Base-by-base conservation (phyloP, 768 basidiomycete genomes). In the Exsudoporus frostii region DNA sequence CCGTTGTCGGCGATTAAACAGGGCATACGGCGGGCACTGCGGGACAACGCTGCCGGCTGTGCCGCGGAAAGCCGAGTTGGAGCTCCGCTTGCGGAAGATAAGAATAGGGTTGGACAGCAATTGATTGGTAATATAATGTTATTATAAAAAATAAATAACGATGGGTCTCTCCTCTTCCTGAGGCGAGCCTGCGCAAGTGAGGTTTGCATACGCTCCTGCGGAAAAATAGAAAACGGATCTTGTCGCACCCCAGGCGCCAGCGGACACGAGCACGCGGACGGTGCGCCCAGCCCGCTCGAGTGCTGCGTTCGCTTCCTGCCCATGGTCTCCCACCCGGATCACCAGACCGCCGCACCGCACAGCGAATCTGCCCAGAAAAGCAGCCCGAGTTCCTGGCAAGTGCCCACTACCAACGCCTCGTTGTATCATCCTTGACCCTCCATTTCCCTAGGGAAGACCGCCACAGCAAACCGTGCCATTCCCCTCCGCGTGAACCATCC, bases 321-420 rank as follows among this genome's bases (percentile, higher is more conserved):
- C n/a, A n/a, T 66, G 67, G 53, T 63, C 62, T 60, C 58, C 62
- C 62, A 68, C 56, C 48, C 68, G 67, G 67, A 70, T 64, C 66
- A 68, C 53, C 64, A 60, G 57, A 51, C 66, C 56, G 59, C 50
- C 48, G 46, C 51, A 56, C 65, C 63, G 58, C 67, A 57, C 55
- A 57, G 62, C 54, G 64, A 56, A 57, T 45, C 59, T 38, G 39
- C 65, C 53, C 60, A 65, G 55, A 64, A 59, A 45, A 53, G 57
- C 50, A 70, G 54, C 27, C 34, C 56, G 11, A 58, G 55, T 61
- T 57, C 62, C 60, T 69, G 67, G 67, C 58, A 53, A 58, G 65
- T 69, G 39, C 36, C 56, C 55, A 56, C 60, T 62, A 58, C 53
- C 32, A 58, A 34, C 50, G 38, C 64, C 58, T 58, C 51, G 50